Percentiles rank a stretch among this genome's conserved stretches.
Conservation (phyloP, 768 basidiomycete species). For the Tulasnella sp. region DNA sequence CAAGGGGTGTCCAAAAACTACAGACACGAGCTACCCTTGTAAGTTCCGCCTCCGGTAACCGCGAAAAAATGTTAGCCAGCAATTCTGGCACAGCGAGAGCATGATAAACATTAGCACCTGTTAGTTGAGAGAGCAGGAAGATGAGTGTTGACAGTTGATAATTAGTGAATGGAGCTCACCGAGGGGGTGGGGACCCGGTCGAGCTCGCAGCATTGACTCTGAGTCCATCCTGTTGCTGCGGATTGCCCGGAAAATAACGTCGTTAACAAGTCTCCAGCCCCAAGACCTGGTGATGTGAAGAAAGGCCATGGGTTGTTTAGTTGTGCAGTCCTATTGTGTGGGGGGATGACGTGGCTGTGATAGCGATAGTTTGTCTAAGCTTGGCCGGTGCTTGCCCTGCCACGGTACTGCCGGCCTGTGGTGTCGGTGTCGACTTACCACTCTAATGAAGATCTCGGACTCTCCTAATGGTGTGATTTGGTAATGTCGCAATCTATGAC, state of each 20-base stretch:
- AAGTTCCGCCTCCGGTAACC: neutral
- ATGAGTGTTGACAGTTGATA: neutral
- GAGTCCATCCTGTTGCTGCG: neutral
- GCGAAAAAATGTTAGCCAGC: neutral
- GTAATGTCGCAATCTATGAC: too few species aligned
- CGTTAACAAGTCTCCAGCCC: neutral
- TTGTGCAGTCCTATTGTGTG: too few species aligned
- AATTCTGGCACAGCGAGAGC: neutral
- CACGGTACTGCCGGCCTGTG: too few species aligned
- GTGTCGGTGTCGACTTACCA: too few species aligned
- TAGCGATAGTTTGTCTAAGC: too few species aligned
- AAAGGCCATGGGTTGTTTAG: neutral
- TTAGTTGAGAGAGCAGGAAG: neutral
- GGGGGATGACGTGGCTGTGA: too few species aligned
- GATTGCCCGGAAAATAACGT: neutral
- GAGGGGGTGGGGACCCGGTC: neutral
- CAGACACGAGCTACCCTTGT: neutral
- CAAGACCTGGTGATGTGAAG: neutral
- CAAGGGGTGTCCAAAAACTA: neutral
- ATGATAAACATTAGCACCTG: neutral
- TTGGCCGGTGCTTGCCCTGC: too few species aligned
- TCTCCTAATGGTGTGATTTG: too few species aligned
- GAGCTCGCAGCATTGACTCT: neutral
- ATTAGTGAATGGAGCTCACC: neutral
- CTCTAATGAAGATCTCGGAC: too few species aligned